Evolutionary conservation across 208 protist genomes (phyloP).

Genomic region (Acanthamoeba triangularis): DNA sequence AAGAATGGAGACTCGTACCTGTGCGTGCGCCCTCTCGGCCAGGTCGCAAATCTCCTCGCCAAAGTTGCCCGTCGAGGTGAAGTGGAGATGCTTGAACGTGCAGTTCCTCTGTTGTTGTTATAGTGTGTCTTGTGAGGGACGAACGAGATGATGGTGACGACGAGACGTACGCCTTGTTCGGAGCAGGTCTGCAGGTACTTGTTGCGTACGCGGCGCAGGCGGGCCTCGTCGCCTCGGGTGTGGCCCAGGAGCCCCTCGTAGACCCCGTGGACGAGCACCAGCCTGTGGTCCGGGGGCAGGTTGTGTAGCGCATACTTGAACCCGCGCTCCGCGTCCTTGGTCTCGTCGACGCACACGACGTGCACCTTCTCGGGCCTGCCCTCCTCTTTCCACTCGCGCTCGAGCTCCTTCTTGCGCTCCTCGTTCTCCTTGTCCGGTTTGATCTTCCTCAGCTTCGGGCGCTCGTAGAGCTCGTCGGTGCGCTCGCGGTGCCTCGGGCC

Average conservation of each 20-base stretch:
- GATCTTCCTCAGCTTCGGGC: too few relatives aligned
- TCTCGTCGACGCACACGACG: conserved; percentile 4
- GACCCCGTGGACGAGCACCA: neutral
- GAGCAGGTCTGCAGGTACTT: neutral
- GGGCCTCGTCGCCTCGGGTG: neutral
- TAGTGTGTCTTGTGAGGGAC: too few relatives aligned
- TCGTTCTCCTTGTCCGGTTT: neutral
- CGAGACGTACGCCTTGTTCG: neutral
- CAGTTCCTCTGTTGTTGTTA: neutral
- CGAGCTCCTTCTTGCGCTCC: neutral
- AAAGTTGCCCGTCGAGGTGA: neutral
- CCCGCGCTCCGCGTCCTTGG: neutral
- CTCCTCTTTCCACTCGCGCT: neutral
- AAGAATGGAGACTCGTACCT: neutral
- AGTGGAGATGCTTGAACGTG: neutral
- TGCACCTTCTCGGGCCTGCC: neutral
- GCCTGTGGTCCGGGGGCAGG: neutral
- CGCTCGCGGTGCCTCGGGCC: too few relatives aligned
- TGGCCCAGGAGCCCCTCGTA: neutral
- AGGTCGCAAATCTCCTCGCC: neutral
- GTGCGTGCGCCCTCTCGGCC: neutral
- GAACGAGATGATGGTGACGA: too few relatives aligned
- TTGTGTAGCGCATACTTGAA: neutral
- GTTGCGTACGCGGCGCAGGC: neutral
- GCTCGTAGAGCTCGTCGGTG: too few relatives aligned